Percentiles rank a stretch among this genome's conserved stretches.
phyloP scores from a whole-genome alignment of 2,329 filamentous ascomycete species.

The Penicillium hordei region DNA sequence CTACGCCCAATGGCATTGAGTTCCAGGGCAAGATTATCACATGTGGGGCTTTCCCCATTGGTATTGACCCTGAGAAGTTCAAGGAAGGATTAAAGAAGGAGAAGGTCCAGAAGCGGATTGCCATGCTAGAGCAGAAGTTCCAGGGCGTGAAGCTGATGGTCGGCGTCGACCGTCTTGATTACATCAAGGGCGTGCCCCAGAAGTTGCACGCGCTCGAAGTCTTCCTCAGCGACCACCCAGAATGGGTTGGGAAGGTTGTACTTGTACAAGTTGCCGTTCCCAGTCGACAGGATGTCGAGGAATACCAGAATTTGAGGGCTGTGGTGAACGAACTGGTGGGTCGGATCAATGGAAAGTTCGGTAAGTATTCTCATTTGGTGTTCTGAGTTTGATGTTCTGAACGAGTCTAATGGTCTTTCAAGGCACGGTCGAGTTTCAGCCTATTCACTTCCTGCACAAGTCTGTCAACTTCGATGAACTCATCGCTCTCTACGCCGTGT shows the following conservation, averaged over 20 bases:
- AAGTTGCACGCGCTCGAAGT: slow-evolving; percentile 96
- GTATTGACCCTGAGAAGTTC: slow-evolving; percentile 97
- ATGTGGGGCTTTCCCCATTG: slow-evolving; percentile 94
- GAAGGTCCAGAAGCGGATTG: slow-evolving; percentile 84
- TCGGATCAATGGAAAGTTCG: slow-evolving; percentile 94
- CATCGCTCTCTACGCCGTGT: slow-evolving; percentile 87
- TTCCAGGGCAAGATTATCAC: slow-evolving; percentile 86
- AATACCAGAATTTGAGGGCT: slow-evolving; percentile 93
- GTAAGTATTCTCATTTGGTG: slow-evolving; percentile 36
- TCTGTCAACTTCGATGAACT: slow-evolving; percentile 93
- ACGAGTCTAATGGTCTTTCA: slow-evolving; percentile 15
- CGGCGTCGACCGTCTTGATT: slow-evolving; percentile 92
- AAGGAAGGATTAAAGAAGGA: slow-evolving; percentile 81
- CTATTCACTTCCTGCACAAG: slow-evolving; percentile 97
- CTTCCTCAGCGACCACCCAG: slow-evolving; percentile 93
- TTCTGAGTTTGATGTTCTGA: not conserved
- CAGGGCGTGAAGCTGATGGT: slow-evolving; percentile 95
- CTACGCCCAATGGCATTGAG: slow-evolving; percentile 89
- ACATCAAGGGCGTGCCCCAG: slow-evolving; percentile 98
- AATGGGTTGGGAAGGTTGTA: slow-evolving; percentile 97
- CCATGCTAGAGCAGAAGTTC: slow-evolving; percentile 82
- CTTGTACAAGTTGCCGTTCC: slow-evolving; percentile 95
- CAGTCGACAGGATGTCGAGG: slow-evolving; percentile 91
- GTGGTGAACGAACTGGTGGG: slow-evolving; percentile 97
- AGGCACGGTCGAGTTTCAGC: slow-evolving; percentile 96